phyloP scores from a whole-genome alignment of 1,284 basidiomycete species.

The Cystobasidium pallidum region DNA sequence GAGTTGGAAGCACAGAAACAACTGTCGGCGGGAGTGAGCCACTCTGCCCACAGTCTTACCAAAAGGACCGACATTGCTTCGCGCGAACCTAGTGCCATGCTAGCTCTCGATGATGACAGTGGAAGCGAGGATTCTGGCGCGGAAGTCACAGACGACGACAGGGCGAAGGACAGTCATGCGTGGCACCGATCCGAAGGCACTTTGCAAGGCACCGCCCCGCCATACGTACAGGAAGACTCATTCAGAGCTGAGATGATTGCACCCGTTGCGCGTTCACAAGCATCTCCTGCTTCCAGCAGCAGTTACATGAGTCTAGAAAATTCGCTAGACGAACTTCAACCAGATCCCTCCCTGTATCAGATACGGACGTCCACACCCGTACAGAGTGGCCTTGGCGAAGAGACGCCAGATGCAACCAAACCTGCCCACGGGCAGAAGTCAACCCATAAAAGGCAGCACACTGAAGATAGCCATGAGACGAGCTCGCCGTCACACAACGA shows the following conservation, averaged over 20 bases:
- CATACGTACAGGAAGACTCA: not conserved
- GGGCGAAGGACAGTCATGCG: not conserved
- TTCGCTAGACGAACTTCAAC: not conserved
- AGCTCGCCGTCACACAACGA: not conserved
- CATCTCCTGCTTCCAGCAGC: not conserved
- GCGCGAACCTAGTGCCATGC: not conserved
- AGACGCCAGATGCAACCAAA: not conserved
- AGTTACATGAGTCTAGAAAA: not conserved
- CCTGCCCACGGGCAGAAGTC: not conserved
- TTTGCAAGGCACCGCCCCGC: too few species aligned
- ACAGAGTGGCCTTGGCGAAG: not conserved
- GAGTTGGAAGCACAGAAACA: not conserved
- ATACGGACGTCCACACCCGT: not conserved
- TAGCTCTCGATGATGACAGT: not conserved
- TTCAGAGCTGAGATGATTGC: constrained; percentile 10
- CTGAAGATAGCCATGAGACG: not conserved
- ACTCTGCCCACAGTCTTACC: not conserved
- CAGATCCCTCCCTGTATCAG: not conserved
- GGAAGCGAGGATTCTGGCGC: constrained; percentile 23
- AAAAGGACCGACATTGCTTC: not conserved
- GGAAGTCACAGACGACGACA: constrained; percentile 6
- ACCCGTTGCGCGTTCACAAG: not conserved
- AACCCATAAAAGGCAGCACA: not conserved
- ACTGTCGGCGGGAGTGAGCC: not conserved
- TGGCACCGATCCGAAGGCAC: not conserved